Evolutionary conservation across 2,329 filamentous ascomycete species (phyloP).

Genomic region (Pyrenochaeta sp.): DNA sequence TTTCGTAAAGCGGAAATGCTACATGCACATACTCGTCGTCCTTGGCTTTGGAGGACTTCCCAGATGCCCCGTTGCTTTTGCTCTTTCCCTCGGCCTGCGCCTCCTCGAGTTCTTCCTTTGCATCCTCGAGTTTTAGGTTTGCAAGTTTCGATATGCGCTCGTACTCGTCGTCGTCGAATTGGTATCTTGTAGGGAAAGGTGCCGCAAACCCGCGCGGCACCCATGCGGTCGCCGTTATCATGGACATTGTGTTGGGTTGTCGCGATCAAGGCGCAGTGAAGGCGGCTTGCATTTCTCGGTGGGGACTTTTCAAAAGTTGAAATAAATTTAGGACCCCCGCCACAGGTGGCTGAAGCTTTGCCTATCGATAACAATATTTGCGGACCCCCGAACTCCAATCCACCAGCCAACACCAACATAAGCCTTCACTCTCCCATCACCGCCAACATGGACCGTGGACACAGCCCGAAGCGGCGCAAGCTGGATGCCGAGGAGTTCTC

Average conservation of each 20-base stretch:
- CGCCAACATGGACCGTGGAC: slow-evolving; percentile 46
- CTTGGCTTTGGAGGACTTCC: slow-evolving; percentile 23
- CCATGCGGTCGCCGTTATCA: slow-evolving; percentile 63
- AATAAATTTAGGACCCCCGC: slow-evolving; percentile 25
- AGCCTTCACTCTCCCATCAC: neutral
- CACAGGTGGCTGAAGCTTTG: slow-evolving; percentile 26
- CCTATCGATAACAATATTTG: slow-evolving; percentile 30
- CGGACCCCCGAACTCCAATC: slow-evolving; percentile 27
- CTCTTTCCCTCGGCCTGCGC: slow-evolving; percentile 62
- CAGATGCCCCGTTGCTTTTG: slow-evolving; percentile 42
- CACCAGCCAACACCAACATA: slow-evolving; percentile 4
- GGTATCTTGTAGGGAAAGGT: slow-evolving; percentile 58
- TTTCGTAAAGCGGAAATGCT: neutral
- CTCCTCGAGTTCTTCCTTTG: slow-evolving; percentile 72
- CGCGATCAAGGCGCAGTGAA: slow-evolving; percentile 12
- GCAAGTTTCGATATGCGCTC: slow-evolving; percentile 59
- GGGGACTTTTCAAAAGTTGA: slow-evolving; percentile 20
- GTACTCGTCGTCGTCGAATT: slow-evolving; percentile 61
- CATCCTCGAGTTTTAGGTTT: slow-evolving; percentile 83
- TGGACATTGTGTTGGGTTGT: slow-evolving; percentile 56
- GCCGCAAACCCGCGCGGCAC: slow-evolving; percentile 60
- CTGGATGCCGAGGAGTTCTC: slow-evolving; percentile 70
- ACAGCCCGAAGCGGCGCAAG: slow-evolving; percentile 70
- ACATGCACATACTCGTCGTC: slow-evolving; percentile 27
- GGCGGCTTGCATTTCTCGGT: slow-evolving; percentile 14